phyloP scores from a whole-genome alignment of 164 flowering plant genomes.

The Brasenia schreberi region DNA sequence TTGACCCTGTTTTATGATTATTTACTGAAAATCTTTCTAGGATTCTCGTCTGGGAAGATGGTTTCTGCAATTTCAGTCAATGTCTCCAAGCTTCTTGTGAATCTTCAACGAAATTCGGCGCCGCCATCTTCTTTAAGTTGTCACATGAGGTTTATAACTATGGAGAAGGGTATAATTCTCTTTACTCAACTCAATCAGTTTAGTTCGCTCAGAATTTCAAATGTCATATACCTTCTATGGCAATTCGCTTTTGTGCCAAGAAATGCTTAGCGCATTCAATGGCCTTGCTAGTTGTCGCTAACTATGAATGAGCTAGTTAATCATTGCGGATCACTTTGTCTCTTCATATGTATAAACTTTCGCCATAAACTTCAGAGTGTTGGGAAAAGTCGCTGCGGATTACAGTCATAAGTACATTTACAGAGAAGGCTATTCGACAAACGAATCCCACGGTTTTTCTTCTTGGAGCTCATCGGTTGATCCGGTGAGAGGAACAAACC shows the following conservation, averaged over 20 bases:
- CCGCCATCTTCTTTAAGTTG: constrained; percentile 76
- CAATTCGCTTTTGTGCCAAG: neutral
- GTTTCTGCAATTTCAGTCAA: constrained; percentile 57
- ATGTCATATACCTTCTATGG: too few species aligned
- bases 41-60: constrained; percentile 92
- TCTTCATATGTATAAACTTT: neutral
- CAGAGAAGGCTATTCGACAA: constrained; percentile 26
- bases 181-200: neutral
- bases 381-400: constrained; percentile 77
- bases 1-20: neutral
- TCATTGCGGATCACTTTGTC: neutral
- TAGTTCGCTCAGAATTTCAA: neutral
- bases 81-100: constrained; percentile 40
- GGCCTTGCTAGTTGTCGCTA: neutral
- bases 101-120: constrained; percentile 39
- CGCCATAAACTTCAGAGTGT: constrained; percentile 25
- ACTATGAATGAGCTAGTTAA: neutral
- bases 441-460: constrained; percentile 31
- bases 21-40: constrained; percentile 19
- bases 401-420: constrained; percentile 76
- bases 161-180: constrained; percentile 63
- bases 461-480: constrained; percentile 61
- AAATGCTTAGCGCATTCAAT: neutral
- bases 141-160: constrained; percentile 72
- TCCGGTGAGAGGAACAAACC: constrained; percentile 32